These are phyloP conservation scores for Mycena venus DNA, from an alignment of 768 basidiomycete species.

Conservation along the genomic window DNA sequence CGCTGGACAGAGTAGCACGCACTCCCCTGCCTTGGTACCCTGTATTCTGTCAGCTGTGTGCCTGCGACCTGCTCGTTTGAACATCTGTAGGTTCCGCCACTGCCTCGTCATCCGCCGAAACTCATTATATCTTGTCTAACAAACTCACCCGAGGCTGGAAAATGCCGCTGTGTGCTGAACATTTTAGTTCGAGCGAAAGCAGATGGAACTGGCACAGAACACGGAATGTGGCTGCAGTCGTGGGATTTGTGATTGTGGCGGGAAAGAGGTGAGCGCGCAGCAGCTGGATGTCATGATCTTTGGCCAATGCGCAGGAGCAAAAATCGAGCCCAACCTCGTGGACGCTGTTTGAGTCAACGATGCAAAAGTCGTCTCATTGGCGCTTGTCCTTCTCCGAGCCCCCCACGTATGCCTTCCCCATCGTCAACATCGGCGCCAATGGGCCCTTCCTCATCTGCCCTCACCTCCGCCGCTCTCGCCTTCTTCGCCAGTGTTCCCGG, in stretches of 20 bases:
- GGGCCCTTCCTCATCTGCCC: not conserved
- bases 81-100: conserved; percentile 20
- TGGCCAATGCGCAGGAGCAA: conserved; percentile 18
- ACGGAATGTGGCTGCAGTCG: conserved; percentile 12
- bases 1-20: conserved; percentile 21
- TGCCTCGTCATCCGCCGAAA: not conserved
- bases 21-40: not conserved
- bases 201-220: conserved; percentile 20
- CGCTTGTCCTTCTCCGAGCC: too few relatives aligned
- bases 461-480: not conserved
- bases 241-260: conserved; percentile 23
- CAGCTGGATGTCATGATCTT: conserved; percentile 23
- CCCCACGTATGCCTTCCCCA: too few relatives aligned
- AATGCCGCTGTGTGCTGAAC: conserved; percentile 20
- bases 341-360: conserved; percentile 19
- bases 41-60: conserved; percentile 6
- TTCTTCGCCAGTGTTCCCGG: not conserved
- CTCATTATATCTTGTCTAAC: not conserved
- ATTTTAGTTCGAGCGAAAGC: conserved; percentile 26
- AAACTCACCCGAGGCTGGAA: conserved; percentile 1
- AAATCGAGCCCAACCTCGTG: conserved; percentile 30
- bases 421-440: not conserved
- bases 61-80: conserved; percentile 1
- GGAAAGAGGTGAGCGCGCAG: conserved; percentile 18
- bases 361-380: not conserved